These are phyloP conservation scores for Phialophora tarda DNA, from an alignment of 2,329 filamentous ascomycete genomes.

Conservation along the genomic window DNA sequence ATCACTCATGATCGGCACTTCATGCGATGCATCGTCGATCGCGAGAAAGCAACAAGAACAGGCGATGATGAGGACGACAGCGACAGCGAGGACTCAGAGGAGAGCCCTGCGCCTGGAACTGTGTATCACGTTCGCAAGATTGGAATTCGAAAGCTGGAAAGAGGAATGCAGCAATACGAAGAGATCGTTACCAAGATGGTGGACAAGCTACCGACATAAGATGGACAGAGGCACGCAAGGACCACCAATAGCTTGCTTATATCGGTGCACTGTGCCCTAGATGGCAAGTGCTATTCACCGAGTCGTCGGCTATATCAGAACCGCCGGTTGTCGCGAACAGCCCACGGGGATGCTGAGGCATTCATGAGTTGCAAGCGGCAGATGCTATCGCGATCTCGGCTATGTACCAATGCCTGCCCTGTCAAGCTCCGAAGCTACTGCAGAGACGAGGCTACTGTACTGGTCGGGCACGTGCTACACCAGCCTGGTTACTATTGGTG, in stretches of 20 bases:
- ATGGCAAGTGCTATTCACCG: background rate
- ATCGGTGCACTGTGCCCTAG: background rate
- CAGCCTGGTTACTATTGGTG: slow-evolving; percentile 9
- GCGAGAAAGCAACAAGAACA: slow-evolving; percentile 52
- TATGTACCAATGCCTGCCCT: background rate
- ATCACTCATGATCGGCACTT: slow-evolving; percentile 86
- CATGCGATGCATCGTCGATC: slow-evolving; percentile 74
- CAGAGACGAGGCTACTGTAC: background rate
- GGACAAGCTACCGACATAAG: slow-evolving; percentile 48
- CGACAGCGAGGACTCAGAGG: slow-evolving; percentile 54
- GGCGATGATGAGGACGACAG: slow-evolving; percentile 51
- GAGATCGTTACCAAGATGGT: slow-evolving; percentile 65
- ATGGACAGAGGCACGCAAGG: background rate
- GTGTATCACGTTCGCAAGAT: slow-evolving; percentile 66
- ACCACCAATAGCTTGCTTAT: background rate
- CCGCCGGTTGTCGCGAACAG: background rate
- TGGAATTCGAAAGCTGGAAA: slow-evolving; percentile 60
- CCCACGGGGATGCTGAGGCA: background rate
- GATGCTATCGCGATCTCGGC: slow-evolving; percentile 5
- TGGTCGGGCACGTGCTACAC: slow-evolving; percentile 9
- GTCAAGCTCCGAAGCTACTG: background rate
- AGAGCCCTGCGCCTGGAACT: slow-evolving; percentile 52
- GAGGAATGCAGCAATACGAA: slow-evolving; percentile 71
- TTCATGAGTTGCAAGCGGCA: background rate
- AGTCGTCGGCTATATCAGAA: background rate